phyloP scores from a whole-genome alignment of 495 filamentous ascomycete species.

The Choiromyces venosus region DNA sequence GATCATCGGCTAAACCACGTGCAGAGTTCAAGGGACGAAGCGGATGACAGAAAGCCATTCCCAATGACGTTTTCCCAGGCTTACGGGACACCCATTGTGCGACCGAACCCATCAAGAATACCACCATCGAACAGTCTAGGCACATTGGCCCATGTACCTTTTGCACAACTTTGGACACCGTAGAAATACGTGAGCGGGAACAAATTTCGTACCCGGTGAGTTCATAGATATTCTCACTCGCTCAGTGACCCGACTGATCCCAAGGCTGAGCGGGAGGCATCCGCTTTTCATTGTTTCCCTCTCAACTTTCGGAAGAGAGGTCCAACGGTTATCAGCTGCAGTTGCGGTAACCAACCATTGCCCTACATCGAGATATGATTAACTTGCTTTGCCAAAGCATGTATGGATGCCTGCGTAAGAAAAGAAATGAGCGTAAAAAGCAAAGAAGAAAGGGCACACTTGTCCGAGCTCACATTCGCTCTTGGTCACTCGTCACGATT shows the following conservation, averaged over 20 bases:
- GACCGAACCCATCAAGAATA: conserved; percentile 24
- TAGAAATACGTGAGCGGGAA: conserved; percentile 18
- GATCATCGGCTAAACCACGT: conserved; percentile 31
- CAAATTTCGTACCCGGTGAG: conserved; percentile 12
- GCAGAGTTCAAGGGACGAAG: conserved; percentile 24
- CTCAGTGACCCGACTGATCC: conserved; percentile 23
- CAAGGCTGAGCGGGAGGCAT: conserved; percentile 36
- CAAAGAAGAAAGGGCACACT: conserved; percentile 31
- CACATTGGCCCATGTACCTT: conserved; percentile 25
- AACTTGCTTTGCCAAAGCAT: conserved; percentile 19
- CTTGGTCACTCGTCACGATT: conserved; percentile 15
- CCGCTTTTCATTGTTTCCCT: conserved; percentile 11
- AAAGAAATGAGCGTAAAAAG: conserved; percentile 29
- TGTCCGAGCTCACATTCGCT: neutral
- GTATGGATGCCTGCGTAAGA: conserved; percentile 13
- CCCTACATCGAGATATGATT: neutral
- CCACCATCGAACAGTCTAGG: conserved; percentile 15
- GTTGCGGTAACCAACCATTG: conserved; percentile 13
- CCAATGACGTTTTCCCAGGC: conserved; percentile 28
- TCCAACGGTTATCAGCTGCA: conserved; percentile 30
- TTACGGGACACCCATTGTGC: conserved; percentile 24
- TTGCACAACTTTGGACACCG: conserved; percentile 11
- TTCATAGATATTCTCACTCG: conserved; percentile 25
- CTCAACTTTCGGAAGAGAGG: conserved; percentile 17
- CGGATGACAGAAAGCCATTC: conserved; percentile 6